phyloP scores from a whole-genome alignment of 106 monocot genomes.

The Dendrobium officinale region DNA sequence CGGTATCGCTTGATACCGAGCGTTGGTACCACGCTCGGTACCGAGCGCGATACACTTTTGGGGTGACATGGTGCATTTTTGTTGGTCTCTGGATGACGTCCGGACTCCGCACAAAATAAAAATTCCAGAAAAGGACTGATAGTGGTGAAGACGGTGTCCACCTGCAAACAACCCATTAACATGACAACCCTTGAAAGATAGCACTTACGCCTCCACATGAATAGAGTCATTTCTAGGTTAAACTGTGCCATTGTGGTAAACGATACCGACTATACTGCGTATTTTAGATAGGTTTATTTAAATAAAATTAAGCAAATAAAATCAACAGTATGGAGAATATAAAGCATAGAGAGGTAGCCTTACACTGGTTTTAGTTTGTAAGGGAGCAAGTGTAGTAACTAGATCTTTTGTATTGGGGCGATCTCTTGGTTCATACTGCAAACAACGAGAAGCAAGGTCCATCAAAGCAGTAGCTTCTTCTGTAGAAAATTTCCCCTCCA shows the following conservation, averaged over 20 bases:
- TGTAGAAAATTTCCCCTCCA: slow-evolving; percentile 84
- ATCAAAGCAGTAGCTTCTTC: slow-evolving; percentile 85
- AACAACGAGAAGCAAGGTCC: slow-evolving; percentile 77
- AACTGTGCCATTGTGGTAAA: neutral
- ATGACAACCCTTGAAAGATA: neutral
- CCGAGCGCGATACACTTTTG: too few relatives aligned
- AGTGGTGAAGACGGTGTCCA: too few relatives aligned
- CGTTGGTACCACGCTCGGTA: too few relatives aligned
- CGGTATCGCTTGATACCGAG: too few relatives aligned
- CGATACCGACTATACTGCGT: neutral
- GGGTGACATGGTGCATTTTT: too few relatives aligned
- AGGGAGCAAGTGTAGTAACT: slow-evolving; percentile 54
- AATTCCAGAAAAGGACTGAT: too few relatives aligned
- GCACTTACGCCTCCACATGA: neutral
- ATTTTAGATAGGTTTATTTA: neutral
- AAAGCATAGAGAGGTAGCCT: neutral
- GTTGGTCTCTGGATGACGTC: too few relatives aligned
- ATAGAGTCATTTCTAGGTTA: neutral
- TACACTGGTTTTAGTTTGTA: slow-evolving; percentile 86
- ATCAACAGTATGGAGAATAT: neutral
- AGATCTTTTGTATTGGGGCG: slow-evolving; percentile 61
- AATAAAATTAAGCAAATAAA: neutral
- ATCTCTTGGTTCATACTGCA: slow-evolving; percentile 92
- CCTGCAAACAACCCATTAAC: neutral
- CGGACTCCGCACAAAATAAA: too few relatives aligned